These are phyloP conservation scores for Syzygium syzygioides DNA, from an alignment of 441 rosid genomes.

Conservation along the genomic window DNA sequence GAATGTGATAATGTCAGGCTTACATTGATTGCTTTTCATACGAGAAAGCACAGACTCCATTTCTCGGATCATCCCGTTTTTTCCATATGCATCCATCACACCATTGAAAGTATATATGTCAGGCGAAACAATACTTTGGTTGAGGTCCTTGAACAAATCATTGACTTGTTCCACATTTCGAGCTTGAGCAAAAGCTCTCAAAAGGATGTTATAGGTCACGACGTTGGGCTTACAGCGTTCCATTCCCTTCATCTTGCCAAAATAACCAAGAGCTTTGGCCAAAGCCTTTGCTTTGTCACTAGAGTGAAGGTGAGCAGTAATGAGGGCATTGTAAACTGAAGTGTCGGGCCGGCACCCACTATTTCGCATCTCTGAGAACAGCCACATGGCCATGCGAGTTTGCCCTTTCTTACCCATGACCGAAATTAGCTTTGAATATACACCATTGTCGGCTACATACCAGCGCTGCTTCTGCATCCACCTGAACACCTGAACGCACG, in stretches of 20 bases:
- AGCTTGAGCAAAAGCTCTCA: conserved; percentile 84
- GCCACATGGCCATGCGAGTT: conserved; percentile 94
- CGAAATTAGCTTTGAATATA: conserved; percentile 75
- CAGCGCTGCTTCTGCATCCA: conserved; percentile 96
- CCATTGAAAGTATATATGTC: conserved; percentile 80
- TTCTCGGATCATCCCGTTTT: conserved; percentile 79
- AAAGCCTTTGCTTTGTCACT: conserved; percentile 73
- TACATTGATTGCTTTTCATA: conserved; percentile 67
- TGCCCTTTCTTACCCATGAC: conserved; percentile 89
- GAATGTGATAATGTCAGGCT: conserved; percentile 78
- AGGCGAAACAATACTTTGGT: conserved; percentile 48
- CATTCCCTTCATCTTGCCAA: conserved; percentile 71
- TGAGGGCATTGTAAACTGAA: conserved; percentile 83
- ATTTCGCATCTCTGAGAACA: conserved; percentile 89
- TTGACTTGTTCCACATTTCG: conserved; percentile 61
- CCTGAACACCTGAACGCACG: conserved; percentile 62
- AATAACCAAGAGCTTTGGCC: conserved; percentile 66
- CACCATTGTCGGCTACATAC: conserved; percentile 84
- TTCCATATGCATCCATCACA: conserved; percentile 93
- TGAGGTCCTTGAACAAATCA: conserved; percentile 70
- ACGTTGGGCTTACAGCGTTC: conserved; percentile 74
- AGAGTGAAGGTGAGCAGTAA: conserved; percentile 80
- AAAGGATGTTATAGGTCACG: conserved; percentile 82
- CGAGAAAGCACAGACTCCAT: conserved; percentile 78
- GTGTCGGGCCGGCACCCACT: conserved; percentile 90